These are phyloP conservation scores for Salvia splendens DNA, from an alignment of 257 asterid genomes.

Conservation along the genomic window DNA sequence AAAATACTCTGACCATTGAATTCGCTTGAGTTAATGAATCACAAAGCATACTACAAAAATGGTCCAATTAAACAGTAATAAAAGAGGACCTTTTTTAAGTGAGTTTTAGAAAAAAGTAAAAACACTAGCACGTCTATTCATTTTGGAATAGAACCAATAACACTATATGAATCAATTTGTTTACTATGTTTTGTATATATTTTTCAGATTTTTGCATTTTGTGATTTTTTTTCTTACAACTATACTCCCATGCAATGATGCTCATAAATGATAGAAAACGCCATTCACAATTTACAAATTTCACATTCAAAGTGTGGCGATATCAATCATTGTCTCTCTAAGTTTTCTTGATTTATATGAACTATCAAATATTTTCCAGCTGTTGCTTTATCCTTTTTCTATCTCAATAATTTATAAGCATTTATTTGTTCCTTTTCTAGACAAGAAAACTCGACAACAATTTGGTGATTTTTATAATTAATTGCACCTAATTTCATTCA, in stretches of 20 bases:
- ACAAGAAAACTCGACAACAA: background rate
- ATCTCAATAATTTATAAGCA: constrained; percentile 21
- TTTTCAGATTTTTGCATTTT: constrained; percentile 24
- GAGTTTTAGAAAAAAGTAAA: too few relatives aligned
- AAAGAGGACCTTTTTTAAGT: too few relatives aligned
- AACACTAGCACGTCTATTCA: too few relatives aligned
- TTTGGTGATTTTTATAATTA: background rate
- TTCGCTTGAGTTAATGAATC: too few relatives aligned
- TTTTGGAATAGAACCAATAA: too few relatives aligned
- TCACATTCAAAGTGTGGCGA: constrained; percentile 17
- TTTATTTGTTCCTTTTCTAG: background rate
- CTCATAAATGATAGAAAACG: background rate
- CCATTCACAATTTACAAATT: too few relatives aligned
- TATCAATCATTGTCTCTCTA: constrained; percentile 37
- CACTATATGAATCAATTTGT: background rate
- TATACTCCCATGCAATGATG: background rate
- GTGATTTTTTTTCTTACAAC: background rate
- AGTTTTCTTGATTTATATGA: constrained; percentile 19
- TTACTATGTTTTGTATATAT: background rate
- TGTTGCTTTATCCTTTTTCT: constrained; percentile 29
- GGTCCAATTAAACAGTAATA: too few relatives aligned
- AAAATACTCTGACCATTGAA: too few relatives aligned
- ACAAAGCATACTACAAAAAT: too few relatives aligned
- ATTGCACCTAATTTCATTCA: too few relatives aligned
- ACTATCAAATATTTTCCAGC: constrained; percentile 33